Conservation (phyloP, 371 early-diverging fungal species). For the Blastocladiella emersonii region DNA sequence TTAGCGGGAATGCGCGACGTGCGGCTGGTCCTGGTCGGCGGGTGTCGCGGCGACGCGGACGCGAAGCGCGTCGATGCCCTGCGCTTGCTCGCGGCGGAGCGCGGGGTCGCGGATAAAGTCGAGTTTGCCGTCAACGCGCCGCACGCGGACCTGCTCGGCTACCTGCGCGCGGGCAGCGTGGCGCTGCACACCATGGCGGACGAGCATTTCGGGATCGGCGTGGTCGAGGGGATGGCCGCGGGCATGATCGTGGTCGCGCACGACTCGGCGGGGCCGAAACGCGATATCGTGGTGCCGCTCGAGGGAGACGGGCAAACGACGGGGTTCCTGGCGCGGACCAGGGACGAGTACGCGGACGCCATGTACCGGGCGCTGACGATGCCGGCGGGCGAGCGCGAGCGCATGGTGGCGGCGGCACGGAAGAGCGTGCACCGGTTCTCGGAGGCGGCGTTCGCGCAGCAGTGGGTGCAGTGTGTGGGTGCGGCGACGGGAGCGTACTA, state of each 20-base stretch:
- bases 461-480: slow-evolving; percentile 13
- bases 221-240: slow-evolving; percentile 94
- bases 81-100: not conserved
- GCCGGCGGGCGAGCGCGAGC: slow-evolving; percentile 18
- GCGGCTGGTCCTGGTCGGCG: slow-evolving; percentile 51
- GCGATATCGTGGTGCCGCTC: slow-evolving; percentile 67
- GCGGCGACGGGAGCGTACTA: not conserved
- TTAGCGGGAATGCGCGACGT: slow-evolving; percentile 19
- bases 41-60: slow-evolving; percentile 67
- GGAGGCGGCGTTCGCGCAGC: slow-evolving; percentile 42
- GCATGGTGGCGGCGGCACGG: slow-evolving; percentile 46
- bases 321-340: slow-evolving; percentile 54
- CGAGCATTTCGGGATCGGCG: slow-evolving; percentile 95
- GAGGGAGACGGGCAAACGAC: slow-evolving; percentile 19
- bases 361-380: slow-evolving; percentile 35
- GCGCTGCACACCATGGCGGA: slow-evolving; percentile 92
- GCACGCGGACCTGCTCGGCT: slow-evolving; percentile 41
- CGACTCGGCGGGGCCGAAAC: slow-evolving; percentile 83
- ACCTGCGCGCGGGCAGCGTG: slow-evolving; percentile 44
- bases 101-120: not conserved
- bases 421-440: slow-evolving; percentile 54
- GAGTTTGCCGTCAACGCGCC: slow-evolving; percentile 66
- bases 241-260: slow-evolving; percentile 83
- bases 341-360: slow-evolving; percentile 48
- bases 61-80: slow-evolving; percentile 37